Percentiles rank a stretch among this genome's conserved stretches.
phyloP scores from a whole-genome alignment of 2,329 filamentous ascomycete genomes.

The Colletotrichum aenigma region DNA sequence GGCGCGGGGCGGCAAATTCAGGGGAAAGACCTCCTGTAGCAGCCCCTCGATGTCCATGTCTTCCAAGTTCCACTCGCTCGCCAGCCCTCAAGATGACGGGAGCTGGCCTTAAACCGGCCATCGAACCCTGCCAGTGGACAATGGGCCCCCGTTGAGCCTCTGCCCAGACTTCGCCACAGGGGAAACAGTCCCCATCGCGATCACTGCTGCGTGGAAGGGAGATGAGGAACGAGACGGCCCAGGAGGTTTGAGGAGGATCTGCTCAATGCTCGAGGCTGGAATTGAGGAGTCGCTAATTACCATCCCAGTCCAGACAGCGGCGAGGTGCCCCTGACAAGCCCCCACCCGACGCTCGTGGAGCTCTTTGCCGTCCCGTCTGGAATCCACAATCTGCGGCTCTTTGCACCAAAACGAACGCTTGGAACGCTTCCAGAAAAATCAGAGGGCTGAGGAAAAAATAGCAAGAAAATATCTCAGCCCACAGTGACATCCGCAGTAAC shows the following conservation, averaged over 20 bases:
- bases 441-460: neutral
- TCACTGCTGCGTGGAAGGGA: neutral
- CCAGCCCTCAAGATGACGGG: neutral
- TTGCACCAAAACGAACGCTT: neutral
- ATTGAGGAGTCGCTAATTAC: neutral
- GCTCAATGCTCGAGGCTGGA: neutral
- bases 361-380: neutral
- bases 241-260: neutral
- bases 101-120: neutral
- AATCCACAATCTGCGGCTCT: neutral
- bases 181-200: neutral
- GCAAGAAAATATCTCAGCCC: neutral
- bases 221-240: neutral
- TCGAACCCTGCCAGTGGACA: neutral
- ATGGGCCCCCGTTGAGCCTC: neutral
- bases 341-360: neutral
- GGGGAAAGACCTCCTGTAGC: neutral
- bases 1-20: neutral
- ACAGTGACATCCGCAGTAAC: neutral
- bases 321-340: neutral
- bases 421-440: constrained; percentile 1
- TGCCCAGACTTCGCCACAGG: constrained; percentile 3
- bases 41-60: neutral
- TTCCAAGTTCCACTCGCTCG: neutral
- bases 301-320: neutral